phyloP scores from a whole-genome alignment of 257 asterid species.

The Galeopsis tetrahit region DNA sequence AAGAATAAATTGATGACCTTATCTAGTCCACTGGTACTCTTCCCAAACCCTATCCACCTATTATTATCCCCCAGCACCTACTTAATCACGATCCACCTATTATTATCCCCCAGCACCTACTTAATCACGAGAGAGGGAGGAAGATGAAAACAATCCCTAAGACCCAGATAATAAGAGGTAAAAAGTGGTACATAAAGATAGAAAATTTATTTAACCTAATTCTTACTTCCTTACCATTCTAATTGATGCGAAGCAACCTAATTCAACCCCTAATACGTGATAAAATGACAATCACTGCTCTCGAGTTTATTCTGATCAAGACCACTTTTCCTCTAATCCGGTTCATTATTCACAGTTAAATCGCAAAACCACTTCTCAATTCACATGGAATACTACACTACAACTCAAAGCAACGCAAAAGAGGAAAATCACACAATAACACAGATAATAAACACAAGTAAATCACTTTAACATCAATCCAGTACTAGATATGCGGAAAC shows the following conservation, averaged over 20 bases:
- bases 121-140: constrained; percentile 15
- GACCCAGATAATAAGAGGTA: not conserved
- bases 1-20: constrained; percentile 11
- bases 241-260: constrained; percentile 31
- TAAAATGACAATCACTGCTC: constrained; percentile 24
- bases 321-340: constrained; percentile 35
- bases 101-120: constrained; percentile 2
- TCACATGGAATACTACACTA: constrained; percentile 31
- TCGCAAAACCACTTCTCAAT: constrained; percentile 28
- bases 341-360: constrained; percentile 38
- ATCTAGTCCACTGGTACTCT: constrained; percentile 21
- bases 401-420: constrained; percentile 12
- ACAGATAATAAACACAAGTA: not conserved
- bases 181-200: constrained; percentile 43
- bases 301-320: constrained; percentile 40
- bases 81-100: constrained; percentile 9
- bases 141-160: constrained; percentile 23
- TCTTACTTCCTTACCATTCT: constrained; percentile 30
- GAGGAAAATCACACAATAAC: constrained; percentile 8
- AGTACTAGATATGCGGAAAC: constrained; percentile 29
- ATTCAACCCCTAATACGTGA: constrained; percentile 24
- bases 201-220: constrained; percentile 38
- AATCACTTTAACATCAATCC: not conserved
- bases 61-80: not conserved
- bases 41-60: constrained; percentile 17